phyloP scores from a whole-genome alignment of 176 grass and related monocot genomes.

The barley (Hordeum vulgare) region MorexV3_pseudomolecules_assembly NC_058521.1:6499592-6500091 shows the following conservation, averaged over 20 bases:
- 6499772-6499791: background rate
- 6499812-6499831: background rate
- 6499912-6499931: slow-evolving; percentile 24
- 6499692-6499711: too few species aligned
- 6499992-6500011: background rate
- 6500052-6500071: background rate
- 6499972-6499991: background rate
- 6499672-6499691: too few species aligned
- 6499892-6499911: background rate
- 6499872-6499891: background rate
- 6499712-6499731: too few species aligned
- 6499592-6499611: background rate
- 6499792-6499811: background rate
- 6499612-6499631: too few species aligned
- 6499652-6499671: too few species aligned
- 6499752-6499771: too few species aligned
- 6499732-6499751: too few species aligned
- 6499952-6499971: slow-evolving; percentile 34
- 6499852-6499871: background rate
- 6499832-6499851: too few species aligned
- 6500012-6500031: slow-evolving; percentile 10
- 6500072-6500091: background rate
- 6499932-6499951: slow-evolving; percentile 32
- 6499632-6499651: too few species aligned
- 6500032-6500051: slow-evolving; percentile 24